Evolutionary conservation across 768 basidiomycete genomes (phyloP).

Genomic region (Podaxis pistillaris): DNA sequence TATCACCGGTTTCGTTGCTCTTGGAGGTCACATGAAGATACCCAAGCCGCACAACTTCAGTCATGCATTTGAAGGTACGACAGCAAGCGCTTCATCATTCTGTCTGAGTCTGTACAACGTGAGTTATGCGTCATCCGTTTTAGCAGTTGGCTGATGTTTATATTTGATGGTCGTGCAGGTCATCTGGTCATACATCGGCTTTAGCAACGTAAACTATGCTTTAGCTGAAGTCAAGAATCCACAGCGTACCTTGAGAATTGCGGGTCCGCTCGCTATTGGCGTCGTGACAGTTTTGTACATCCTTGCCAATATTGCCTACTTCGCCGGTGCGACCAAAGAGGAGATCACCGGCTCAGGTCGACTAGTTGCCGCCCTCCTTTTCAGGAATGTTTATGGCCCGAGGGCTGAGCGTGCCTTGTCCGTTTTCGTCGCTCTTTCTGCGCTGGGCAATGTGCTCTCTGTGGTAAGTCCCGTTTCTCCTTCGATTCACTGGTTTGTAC

Average conservation of each 20-base stretch:
- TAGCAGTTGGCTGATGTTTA: not conserved
- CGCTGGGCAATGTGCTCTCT: slow-evolving; percentile 57
- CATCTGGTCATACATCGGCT: slow-evolving; percentile 53
- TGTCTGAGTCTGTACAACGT: slow-evolving; percentile 55
- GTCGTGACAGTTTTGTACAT: slow-evolving; percentile 56
- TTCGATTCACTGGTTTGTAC: not conserved
- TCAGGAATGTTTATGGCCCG: slow-evolving; percentile 61
- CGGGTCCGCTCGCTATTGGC: slow-evolving; percentile 58
- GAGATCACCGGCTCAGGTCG: slow-evolving; percentile 58
- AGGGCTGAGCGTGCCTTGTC: slow-evolving; percentile 41
- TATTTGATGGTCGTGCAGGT: slow-evolving; percentile 31
- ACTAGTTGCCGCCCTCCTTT: slow-evolving; percentile 63
- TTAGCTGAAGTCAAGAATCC: slow-evolving; percentile 64
- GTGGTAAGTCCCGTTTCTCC: slow-evolving; percentile 25
- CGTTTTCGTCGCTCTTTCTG: slow-evolving; percentile 49
- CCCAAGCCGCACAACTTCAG: slow-evolving; percentile 32
- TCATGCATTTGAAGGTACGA: slow-evolving; percentile 41
- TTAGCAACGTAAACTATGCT: slow-evolving; percentile 66
- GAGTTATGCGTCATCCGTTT: slow-evolving; percentile 5
- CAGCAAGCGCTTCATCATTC: slow-evolving; percentile 45
- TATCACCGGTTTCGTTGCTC: slow-evolving; percentile 45
- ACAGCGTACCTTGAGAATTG: slow-evolving; percentile 54
- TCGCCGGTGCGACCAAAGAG: slow-evolving; percentile 59
- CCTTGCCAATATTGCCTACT: slow-evolving; percentile 63
- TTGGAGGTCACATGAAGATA: slow-evolving; percentile 35